phyloP scores from a whole-genome alignment of 129 eudicot genomes.

The Saussurea involucrata region DNA sequence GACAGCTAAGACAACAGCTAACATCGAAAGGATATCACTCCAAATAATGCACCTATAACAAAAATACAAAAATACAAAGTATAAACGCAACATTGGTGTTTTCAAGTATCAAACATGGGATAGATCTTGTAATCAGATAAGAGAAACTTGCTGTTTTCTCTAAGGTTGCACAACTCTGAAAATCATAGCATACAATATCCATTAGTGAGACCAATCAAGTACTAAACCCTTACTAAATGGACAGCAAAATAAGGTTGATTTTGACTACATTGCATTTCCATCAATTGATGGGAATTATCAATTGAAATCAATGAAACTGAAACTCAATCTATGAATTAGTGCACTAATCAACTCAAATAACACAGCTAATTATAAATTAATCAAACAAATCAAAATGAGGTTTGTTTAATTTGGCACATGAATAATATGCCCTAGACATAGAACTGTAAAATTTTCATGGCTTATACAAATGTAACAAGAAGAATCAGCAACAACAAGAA shows the following conservation, averaged over 20 bases:
- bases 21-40: neutral
- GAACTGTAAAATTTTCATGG: neutral
- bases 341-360: neutral
- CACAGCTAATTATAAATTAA: neutral
- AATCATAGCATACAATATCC: neutral
- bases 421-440: conserved; percentile 18
- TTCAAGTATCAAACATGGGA: neutral
- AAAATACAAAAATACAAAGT: neutral
- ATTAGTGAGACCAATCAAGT: neutral
- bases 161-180: neutral
- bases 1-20: neutral
- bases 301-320: neutral
- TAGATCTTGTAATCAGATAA: neutral
- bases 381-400: neutral
- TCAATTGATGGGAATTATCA: neutral
- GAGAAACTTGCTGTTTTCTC: neutral
- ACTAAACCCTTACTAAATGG: conserved; percentile 6
- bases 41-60: neutral
- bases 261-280: conserved; percentile 5
- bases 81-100: neutral
- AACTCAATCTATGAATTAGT: neutral
- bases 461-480: neutral
- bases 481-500: neutral
- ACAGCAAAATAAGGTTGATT: conserved; percentile 10
- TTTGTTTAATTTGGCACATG: neutral